These are phyloP conservation scores for Arthroderma sp. DNA, from an alignment of 2,329 filamentous ascomycete genomes.

Conservation along the genomic window DNA sequence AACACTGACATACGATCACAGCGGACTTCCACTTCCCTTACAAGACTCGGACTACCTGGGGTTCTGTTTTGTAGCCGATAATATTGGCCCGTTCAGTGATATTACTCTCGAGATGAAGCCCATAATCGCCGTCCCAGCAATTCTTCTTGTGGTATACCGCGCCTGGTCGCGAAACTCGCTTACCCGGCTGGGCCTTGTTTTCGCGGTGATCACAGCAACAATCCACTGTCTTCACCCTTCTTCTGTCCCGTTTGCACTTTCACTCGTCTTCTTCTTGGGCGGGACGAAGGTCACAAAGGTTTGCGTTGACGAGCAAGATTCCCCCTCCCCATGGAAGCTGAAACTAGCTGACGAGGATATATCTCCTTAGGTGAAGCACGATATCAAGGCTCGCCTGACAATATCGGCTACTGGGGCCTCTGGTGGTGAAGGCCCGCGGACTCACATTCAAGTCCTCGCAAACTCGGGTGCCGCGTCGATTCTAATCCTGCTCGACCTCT, in stretches of 20 bases:
- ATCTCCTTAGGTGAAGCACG: constrained; percentile 61
- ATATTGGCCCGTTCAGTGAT: background rate
- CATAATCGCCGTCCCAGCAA: constrained; percentile 35
- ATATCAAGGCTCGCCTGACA: constrained; percentile 71
- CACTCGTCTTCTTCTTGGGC: constrained; percentile 74
- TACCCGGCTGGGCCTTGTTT: constrained; percentile 61
- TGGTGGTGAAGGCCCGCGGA: constrained; percentile 71
- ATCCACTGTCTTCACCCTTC: constrained; percentile 87
- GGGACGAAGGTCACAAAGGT: constrained; percentile 78
- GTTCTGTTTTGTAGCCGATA: background rate
- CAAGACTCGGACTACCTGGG: background rate
- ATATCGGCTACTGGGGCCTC: constrained; percentile 57
- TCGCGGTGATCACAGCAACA: constrained; percentile 59
- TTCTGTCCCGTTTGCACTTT: constrained; percentile 75
- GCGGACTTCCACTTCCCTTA: no score
- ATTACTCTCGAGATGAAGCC: constrained; percentile 30
- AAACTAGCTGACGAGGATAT: background rate
- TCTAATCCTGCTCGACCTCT: constrained; percentile 42
- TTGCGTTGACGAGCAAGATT: constrained; percentile 11
- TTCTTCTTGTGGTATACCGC: constrained; percentile 50
- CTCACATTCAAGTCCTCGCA: constrained; percentile 77
- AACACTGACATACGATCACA: no score
- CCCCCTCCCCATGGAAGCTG: constrained; percentile 3
- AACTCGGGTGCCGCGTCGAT: constrained; percentile 73
- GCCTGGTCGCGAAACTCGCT: constrained; percentile 64